Evolutionary conservation across 306 rosid genomes (phyloP), one percentile per base, ranked within the genome.

Genomic region (Gleditsia sinensis): DNA sequence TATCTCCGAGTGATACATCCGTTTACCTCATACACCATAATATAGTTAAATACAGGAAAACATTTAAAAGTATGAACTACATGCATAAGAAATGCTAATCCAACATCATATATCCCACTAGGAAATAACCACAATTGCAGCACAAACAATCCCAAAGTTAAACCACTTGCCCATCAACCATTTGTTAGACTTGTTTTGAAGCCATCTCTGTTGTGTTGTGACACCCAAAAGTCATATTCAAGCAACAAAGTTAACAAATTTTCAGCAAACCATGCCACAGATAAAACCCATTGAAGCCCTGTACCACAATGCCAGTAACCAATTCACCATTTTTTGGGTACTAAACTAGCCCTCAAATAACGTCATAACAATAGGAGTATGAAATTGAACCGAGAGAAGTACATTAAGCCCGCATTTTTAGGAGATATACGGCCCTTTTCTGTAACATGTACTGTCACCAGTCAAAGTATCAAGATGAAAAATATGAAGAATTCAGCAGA

Each of bases 51-150:
- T 55, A 56, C 23, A 75, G 39, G n/a, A n/a, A n/a, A n/a, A n/a
- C n/a, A n/a, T n/a, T n/a, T 23, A 61, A 20, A n/a, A 10, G 37
- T 58, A 50, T 17, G 69, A 46, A 71, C 81, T 69, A 83, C 30
- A 75, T 58, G 70, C 80, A 67, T 70, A 83, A 17, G 68, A 70
- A 58, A 66, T 69, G 28, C 57, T 75, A 78, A 75, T 75, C 73
- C 64, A 28, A 54, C 62, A 36, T 36, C 30, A 61, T 34, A 40
- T 46, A 59, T 3, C 24, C 57, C 77, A 69, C n/a, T 61, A 69
- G 80, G 54, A 57, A 64, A 67, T 45, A 81, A 77, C 74, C 72
- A 37, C 67, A 74, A 48, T 74, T 53, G 7, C 45, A n/a, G 48
- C 21, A 34, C 65, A 21, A 61, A 40, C 9, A 74, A 25, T 28